Evolutionary conservation across 2,329 filamentous ascomycete genomes (phyloP).

Genomic region (Ceratocystis variospora): DNA sequence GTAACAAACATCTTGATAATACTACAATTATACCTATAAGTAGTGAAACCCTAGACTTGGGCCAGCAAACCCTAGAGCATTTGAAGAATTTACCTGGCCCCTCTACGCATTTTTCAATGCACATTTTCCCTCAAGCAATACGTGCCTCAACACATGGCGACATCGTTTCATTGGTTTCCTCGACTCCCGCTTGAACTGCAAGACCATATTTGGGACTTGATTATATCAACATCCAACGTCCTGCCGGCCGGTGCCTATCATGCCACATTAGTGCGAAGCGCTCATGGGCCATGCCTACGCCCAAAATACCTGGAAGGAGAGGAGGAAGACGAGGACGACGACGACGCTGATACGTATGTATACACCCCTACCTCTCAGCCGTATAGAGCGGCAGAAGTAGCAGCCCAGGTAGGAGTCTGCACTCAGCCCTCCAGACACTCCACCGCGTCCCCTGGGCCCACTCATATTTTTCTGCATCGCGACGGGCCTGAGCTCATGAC

Average conservation of each 20-base stretch:
- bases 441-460: neutral
- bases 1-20: neutral
- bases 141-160: slow-evolving; percentile 5
- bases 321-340: neutral
- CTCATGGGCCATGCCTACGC: neutral
- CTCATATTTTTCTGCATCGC: slow-evolving; percentile 11
- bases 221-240: neutral
- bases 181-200: slow-evolving; percentile 15
- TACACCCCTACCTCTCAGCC: neutral
- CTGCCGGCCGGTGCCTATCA: slow-evolving; percentile 13
- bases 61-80: neutral
- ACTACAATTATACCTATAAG: neutral
- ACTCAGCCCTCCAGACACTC: neutral
- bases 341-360: neutral
- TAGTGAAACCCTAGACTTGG: neutral
- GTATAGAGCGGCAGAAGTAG: neutral
- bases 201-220: slow-evolving; percentile 14
- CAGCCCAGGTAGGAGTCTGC: neutral
- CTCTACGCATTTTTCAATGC: neutral
- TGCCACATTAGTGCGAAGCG: slow-evolving; percentile 12
- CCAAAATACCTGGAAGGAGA: neutral
- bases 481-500: slow-evolving; percentile 12
- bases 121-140: slow-evolving; percentile 2
- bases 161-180: slow-evolving; percentile 12
- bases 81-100: neutral